These are phyloP conservation scores for Globisporangium takayamanum DNA, from an alignment of 352 stramenopile species.

Conservation along the genomic window DNA sequence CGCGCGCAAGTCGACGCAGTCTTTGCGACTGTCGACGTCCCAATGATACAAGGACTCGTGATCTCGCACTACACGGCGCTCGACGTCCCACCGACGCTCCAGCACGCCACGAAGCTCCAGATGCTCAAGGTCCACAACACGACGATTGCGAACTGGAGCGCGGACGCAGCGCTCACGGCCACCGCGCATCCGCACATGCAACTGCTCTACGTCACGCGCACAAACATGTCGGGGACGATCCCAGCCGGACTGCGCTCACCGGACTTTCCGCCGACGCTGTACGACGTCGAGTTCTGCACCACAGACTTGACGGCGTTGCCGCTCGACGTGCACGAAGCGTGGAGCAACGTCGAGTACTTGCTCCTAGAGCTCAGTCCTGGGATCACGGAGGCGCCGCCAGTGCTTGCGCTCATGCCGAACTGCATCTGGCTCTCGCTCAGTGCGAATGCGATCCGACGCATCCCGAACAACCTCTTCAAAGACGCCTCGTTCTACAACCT, in stretches of 20 bases:
- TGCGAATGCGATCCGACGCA: slow-evolving; percentile 2
- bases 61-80: slow-evolving; percentile 18
- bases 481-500: slow-evolving; percentile 5
- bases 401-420: background rate
- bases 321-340: slow-evolving; percentile 8
- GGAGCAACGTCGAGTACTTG: slow-evolving; percentile 5
- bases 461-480: slow-evolving; percentile 2
- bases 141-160: slow-evolving; percentile 13
- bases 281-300: slow-evolving; percentile 8
- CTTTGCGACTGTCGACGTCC: background rate
- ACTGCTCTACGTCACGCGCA: slow-evolving; percentile 16
- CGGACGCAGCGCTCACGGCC: slow-evolving; percentile 6
- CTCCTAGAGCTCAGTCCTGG: slow-evolving; percentile 6
- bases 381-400: slow-evolving; percentile 2
- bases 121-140: slow-evolving; percentile 20
- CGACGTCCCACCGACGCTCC: slow-evolving; percentile 9
- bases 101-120: slow-evolving; percentile 12
- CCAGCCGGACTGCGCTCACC: slow-evolving; percentile 2
- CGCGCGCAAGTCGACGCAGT: background rate
- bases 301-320: slow-evolving; percentile 6
- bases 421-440: slow-evolving; percentile 10
- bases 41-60: slow-evolving; percentile 12
- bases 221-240: slow-evolving; percentile 14
- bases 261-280: slow-evolving; percentile 6
- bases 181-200: slow-evolving; percentile 4